phyloP scores from a whole-genome alignment of 129 eudicot genomes.

The carrot (Daucus carota) region DNA sequence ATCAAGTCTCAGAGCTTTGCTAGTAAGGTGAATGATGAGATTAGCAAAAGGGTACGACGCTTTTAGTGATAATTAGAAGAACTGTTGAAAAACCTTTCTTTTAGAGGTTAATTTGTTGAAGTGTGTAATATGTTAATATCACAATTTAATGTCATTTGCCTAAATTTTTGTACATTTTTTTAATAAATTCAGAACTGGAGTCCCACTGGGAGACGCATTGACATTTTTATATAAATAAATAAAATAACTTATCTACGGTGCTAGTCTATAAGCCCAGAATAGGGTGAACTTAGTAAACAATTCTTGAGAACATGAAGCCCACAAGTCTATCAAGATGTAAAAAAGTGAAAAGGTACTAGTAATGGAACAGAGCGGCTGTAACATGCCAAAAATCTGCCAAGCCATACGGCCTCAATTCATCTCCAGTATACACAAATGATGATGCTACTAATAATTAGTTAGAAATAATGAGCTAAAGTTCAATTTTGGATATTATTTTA shows the following conservation, averaged over 20 bases:
- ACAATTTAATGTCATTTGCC: background rate
- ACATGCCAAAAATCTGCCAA: constrained; percentile 10
- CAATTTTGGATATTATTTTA: background rate
- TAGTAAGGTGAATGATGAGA: background rate
- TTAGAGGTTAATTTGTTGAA: background rate
- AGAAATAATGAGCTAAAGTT: background rate
- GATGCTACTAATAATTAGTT: constrained; percentile 1
- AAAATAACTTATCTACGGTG: background rate
- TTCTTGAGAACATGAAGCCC: constrained; percentile 8
- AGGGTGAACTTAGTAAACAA: background rate
- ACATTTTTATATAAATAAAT: background rate
- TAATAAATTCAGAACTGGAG: background rate
- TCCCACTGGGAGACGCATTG: background rate
- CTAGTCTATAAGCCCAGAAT: background rate
- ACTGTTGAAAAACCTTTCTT: background rate
- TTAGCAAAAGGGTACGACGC: background rate
- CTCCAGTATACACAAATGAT: background rate
- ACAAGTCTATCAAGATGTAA: background rate
- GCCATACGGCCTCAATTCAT: background rate
- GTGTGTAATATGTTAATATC: background rate
- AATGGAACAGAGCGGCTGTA: constrained; percentile 5
- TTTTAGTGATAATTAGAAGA: background rate
- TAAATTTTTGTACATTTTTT: background rate
- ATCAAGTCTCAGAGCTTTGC: background rate
- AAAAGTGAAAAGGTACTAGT: background rate